Evolutionary conservation across 495 filamentous ascomycete species (phyloP), one percentile per base, ranked within the genome.

Genomic region (Cercophora newfieldiana): DNA sequence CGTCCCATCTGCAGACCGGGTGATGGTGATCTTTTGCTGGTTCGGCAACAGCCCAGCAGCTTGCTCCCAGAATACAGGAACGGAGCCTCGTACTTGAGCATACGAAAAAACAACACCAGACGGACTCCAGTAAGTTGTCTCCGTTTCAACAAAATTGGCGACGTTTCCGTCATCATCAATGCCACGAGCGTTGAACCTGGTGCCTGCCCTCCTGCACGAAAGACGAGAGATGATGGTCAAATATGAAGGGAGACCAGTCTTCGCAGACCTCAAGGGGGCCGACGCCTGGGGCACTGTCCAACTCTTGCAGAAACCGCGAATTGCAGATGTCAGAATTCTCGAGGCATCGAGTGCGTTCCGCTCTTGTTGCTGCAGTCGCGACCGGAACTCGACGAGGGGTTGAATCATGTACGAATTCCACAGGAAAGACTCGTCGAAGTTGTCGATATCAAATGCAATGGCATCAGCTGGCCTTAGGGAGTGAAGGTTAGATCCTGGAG

Each of bases 331-430:
- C 47, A 99, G 75, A 56, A 99, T 91, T 57, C 91, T 86, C 57
- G 93, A 97, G 2, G 82, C 82, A 79, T 99, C 95, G 18, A 99
- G 82, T 24, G 85, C 87, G 24, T 80, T 81, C 61, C 88, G 89
- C 63, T 97, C 93, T 19, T 85, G 82, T 21, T 82, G 82, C 18
- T 90, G 84, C 21, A 99, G 80, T 19, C 91, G 86, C 16, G 89
- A 92, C 26, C 95, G 89, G 72, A 99, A 98, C 59, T 89, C 82
- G 48, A 98, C 88, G 60, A 99, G 83, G 7, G 96, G 94, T 62
- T 89, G 85, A 65, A 99, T 96, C 94, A 99, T 98, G 78, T 95
- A 96, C 10, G 91, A 93, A 69, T 99, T 99, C 95, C 95, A 99
- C 28, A 99, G 78, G 78, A 96, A 97, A 7, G 90, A 89, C 65